Base-by-base conservation (phyloP, 495 filamentous ascomycete species). In the Hypoxylon lienhwacheense region DNA sequence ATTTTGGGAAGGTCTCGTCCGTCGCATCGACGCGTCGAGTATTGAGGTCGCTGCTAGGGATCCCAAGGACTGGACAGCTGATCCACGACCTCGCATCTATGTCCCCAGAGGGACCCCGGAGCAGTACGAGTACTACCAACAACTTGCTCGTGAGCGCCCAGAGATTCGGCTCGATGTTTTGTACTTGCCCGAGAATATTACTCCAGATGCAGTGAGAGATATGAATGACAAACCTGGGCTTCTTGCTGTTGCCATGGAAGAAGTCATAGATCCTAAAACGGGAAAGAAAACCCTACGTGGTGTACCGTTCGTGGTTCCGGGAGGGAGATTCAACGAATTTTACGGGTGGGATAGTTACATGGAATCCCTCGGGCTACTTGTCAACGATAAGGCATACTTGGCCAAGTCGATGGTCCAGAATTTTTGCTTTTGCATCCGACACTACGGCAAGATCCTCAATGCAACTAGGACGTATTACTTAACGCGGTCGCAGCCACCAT, bases 291-390 rank as follows among this genome's bases (percentile, higher is more conserved):
- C 84, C 1, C 67, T 91, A 5, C 71, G 73, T n/a, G 93, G 95
- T 22, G 78, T 91, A 35, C 93, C 93, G 0, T 98, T 97, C 62
- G 90, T 97, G 15, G 93, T 98, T 15, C 93, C 93, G 0, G 95
- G 93, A 28, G 93, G 91, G 11, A 80, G 93, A 19, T 98, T 98
- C 81, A 98, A 97, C 70, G 93, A 98, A 66, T 69, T 97, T 16
- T 98, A 98, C 64, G 90, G 81, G 11, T 98, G 93, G 93, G 93
- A 98, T 68, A 95, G 89, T 65, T 97, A 95, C 72, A 96, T 98
- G 88, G 90, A 89, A 61, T 90, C 91, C 5, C 74, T 97, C 7
- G 91, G 91, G 3, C 77, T 98, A 54, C 70, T 97, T 29, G 83
- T 84, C 53, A 86, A 91, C 65, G 87, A 88, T 63, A 85, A 87